Evolutionary conservation across 805 yeast species (phyloP).

Genomic region (Ogataea populi-albae): DNA sequence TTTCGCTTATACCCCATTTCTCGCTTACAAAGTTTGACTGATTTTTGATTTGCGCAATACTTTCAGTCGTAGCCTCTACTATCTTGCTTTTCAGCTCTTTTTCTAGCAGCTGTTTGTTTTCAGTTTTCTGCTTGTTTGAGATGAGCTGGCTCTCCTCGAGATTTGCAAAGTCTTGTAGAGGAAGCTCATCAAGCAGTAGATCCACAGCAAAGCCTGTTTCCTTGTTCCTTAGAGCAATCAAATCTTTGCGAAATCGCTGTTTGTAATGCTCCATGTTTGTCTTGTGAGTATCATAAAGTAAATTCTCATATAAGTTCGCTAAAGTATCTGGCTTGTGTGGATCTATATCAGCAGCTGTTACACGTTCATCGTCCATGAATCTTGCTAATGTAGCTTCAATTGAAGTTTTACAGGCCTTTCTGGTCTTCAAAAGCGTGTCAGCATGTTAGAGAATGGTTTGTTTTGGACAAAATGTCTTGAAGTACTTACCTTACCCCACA

Average conservation of each 20-base stretch:
- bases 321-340: conserved; percentile 2
- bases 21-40: conserved; percentile 28
- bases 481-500: conserved; percentile 23
- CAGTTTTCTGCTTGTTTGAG: conserved; percentile 27
- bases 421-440: conserved; percentile 14
- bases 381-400: conserved; percentile 18
- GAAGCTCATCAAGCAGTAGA: conserved; percentile 18
- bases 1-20: conserved; percentile 35
- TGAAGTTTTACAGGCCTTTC: conserved; percentile 25
- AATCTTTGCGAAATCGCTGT: conserved; percentile 30
- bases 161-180: conserved; percentile 21
- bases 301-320: conserved; percentile 25
- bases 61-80: conserved; percentile 24
- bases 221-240: conserved; percentile 29
- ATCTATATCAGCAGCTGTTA: conserved; percentile 1
- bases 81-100: conserved; percentile 31
- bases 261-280: conserved; percentile 23
- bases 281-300: conserved; percentile 16
- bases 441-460: background rate
- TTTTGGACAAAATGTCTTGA: background rate
- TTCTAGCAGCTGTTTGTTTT: conserved; percentile 28
- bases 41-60: conserved; percentile 26
- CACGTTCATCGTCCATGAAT: conserved; percentile 3
- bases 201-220: conserved; percentile 25
- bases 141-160: conserved; percentile 24